phyloP scores from a whole-genome alignment of 2,329 filamentous ascomycete species.

The Magnaporthiopsis rhizophila region DNA sequence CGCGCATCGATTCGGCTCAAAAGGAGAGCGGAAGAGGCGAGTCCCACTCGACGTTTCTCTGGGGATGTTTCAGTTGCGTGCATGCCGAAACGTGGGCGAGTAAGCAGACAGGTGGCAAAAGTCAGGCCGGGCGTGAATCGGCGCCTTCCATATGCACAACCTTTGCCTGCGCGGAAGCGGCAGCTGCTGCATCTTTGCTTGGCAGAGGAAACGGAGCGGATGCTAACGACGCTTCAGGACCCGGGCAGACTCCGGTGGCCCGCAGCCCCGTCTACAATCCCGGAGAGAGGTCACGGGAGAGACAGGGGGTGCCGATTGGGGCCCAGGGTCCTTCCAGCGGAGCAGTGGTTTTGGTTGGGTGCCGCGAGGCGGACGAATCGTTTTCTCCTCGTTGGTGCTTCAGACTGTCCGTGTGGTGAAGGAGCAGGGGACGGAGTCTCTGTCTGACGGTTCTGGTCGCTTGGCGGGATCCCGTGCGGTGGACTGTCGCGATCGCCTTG shows the following conservation, averaged over 20 bases:
- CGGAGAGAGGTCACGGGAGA: neutral
- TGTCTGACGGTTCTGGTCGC: neutral
- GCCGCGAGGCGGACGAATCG: neutral
- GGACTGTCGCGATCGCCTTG: neutral
- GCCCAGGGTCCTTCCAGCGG: neutral
- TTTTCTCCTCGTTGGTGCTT: neutral
- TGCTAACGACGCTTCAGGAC: neutral
- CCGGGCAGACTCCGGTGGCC: too few species aligned
- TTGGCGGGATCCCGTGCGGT: neutral
- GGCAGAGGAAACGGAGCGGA: neutral
- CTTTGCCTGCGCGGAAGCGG: too few species aligned
- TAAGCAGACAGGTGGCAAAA: neutral
- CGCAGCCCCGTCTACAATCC: neutral
- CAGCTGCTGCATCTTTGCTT: too few species aligned
- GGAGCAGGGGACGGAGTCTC: neutral
- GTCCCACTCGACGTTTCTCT: neutral
- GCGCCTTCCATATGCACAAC: too few species aligned
- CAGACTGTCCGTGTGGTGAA: neutral
- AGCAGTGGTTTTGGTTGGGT: neutral
- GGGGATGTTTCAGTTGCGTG: too few species aligned
- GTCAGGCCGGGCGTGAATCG: too few species aligned
- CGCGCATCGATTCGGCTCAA: neutral
- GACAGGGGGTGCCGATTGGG: neutral
- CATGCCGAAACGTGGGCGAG: neutral
- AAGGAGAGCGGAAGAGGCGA: neutral